These are phyloP conservation scores for Zygoascus meyerae DNA, from an alignment of 1,139 yeast genomes.

Conservation along the genomic window DNA sequence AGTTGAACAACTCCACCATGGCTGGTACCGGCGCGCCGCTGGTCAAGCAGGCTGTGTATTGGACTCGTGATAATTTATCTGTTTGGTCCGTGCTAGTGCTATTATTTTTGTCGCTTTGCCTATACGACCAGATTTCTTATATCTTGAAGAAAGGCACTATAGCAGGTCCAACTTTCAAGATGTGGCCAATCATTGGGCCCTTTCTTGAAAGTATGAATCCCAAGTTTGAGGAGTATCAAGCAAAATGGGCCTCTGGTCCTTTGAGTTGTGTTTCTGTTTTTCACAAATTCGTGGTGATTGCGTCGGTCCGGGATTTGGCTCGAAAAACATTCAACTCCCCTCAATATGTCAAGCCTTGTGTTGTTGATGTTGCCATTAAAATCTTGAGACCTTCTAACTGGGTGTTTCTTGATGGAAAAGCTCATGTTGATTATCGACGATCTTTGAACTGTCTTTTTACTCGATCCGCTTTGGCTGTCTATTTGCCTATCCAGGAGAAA, in stretches of 20 bases:
- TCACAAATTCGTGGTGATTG: constrained; percentile 96
- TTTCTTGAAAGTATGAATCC: constrained; percentile 95
- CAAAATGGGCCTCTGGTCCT: constrained; percentile 93
- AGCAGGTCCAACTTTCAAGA: constrained; percentile 80
- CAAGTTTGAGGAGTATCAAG: constrained; percentile 85
- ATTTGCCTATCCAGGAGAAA: constrained; percentile 76
- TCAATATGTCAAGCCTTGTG: constrained; percentile 88
- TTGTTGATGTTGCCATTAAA: constrained; percentile 92
- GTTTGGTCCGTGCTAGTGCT: constrained; percentile 47
- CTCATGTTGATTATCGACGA: constrained; percentile 86
- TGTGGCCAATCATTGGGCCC: constrained; percentile 96
- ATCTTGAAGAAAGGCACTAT: constrained; percentile 74
- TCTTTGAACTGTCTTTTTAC: constrained; percentile 87
- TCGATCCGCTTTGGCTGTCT: constrained; percentile 70
- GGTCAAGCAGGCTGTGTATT: constrained; percentile 1
- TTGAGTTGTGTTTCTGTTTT: constrained; percentile 93
- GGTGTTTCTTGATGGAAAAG: constrained; percentile 96
- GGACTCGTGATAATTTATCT: constrained; percentile 14
- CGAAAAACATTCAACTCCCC: constrained; percentile 86
- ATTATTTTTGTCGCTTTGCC: constrained; percentile 45
- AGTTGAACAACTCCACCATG: constrained; percentile 5
- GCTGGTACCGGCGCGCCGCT: background rate
- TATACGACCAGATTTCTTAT: constrained; percentile 78
- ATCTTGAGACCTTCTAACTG: constrained; percentile 92
- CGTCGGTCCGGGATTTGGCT: constrained; percentile 82